A percentile compares a stretch with the other conserved stretches of the same genome.
These are phyloP conservation scores for Clitopilus passeckerianus DNA, from an alignment of 768 basidiomycete genomes.

Conservation along the genomic window DNA sequence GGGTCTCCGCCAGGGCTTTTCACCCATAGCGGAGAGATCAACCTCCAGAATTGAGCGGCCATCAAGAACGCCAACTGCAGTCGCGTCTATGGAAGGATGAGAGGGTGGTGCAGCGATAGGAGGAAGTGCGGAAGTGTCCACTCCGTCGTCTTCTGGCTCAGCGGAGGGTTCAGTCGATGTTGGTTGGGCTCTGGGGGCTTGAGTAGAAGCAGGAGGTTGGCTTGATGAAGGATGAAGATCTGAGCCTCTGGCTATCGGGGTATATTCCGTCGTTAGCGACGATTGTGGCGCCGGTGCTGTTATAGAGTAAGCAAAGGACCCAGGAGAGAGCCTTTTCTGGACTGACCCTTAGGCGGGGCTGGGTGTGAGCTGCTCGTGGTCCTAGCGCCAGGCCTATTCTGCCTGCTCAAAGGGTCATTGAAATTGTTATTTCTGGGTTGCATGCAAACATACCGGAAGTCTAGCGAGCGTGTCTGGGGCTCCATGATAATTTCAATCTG, in stretches of 20 bases:
- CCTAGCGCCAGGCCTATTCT: slow-evolving; percentile 26
- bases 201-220: slow-evolving; percentile 7
- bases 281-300: slow-evolving; percentile 36
- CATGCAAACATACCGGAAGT: slow-evolving; percentile 52
- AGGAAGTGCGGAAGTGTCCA: slow-evolving; percentile 63
- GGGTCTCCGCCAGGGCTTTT: slow-evolving; percentile 89
- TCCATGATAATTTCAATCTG: slow-evolving; percentile 94
- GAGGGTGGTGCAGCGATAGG: slow-evolving; percentile 69
- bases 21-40: slow-evolving; percentile 66
- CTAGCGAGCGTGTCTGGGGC: slow-evolving; percentile 62
- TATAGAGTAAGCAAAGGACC: neutral
- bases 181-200: slow-evolving; percentile 9
- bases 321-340: neutral
- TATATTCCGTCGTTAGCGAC: slow-evolving; percentile 79
- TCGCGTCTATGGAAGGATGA: slow-evolving; percentile 73
- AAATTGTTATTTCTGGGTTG: neutral
- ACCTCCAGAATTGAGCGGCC: slow-evolving; percentile 82
- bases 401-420: slow-evolving; percentile 19
- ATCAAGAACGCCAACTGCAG: slow-evolving; percentile 59
- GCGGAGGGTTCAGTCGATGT: slow-evolving; percentile 8
- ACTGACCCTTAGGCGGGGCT: slow-evolving; percentile 26
- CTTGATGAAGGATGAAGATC: slow-evolving; percentile 14
- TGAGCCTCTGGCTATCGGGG: slow-evolving; percentile 56
- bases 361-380: slow-evolving; percentile 22
- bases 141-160: slow-evolving; percentile 38